These are phyloP conservation scores for Lachnellula willkommii DNA, from an alignment of 2,329 filamentous ascomycete genomes.

Conservation along the genomic window DNA sequence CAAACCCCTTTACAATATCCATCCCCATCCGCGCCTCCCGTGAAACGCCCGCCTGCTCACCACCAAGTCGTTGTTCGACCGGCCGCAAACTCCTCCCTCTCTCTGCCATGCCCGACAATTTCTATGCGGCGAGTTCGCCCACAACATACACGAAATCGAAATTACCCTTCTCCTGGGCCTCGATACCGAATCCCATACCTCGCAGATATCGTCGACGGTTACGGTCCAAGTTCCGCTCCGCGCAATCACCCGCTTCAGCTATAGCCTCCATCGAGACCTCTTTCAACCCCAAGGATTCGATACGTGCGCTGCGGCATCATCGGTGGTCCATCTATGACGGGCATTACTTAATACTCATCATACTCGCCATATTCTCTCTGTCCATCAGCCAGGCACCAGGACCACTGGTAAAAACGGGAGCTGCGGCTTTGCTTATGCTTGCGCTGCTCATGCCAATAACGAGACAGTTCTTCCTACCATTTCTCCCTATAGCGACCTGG, in stretches of 20 bases:
- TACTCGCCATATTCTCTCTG: conserved; percentile 75
- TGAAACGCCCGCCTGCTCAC: not conserved
- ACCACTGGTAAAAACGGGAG: conserved; percentile 69
- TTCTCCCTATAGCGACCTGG: conserved; percentile 79
- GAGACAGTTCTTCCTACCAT: conserved; percentile 85
- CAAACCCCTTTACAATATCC: conserved; percentile 14
- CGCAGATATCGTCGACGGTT: conserved; percentile 62
- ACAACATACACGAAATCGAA: conserved; percentile 29
- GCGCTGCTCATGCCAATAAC: conserved; percentile 78
- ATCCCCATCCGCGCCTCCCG: conserved; percentile 10
- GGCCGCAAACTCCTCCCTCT: conserved; percentile 2
- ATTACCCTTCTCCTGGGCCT: conserved; percentile 41
- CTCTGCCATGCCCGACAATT: conserved; percentile 22
- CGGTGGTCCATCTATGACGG: conserved; percentile 78
- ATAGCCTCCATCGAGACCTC: conserved; percentile 76
- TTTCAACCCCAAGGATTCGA: conserved; percentile 71
- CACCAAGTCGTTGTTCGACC: conserved; percentile 3
- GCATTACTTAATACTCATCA: conserved; percentile 72
- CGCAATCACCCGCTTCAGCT: conserved; percentile 62
- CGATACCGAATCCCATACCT: conserved; percentile 50
- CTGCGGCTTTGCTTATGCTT: conserved; percentile 60
- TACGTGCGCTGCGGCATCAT: conserved; percentile 69
- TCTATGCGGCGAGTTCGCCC: conserved; percentile 21
- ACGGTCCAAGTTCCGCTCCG: conserved; percentile 62
- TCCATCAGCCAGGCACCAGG: conserved; percentile 75